Conservation (phyloP, 352 stramenopile species). For the Phytopythium sindhum region DNA sequence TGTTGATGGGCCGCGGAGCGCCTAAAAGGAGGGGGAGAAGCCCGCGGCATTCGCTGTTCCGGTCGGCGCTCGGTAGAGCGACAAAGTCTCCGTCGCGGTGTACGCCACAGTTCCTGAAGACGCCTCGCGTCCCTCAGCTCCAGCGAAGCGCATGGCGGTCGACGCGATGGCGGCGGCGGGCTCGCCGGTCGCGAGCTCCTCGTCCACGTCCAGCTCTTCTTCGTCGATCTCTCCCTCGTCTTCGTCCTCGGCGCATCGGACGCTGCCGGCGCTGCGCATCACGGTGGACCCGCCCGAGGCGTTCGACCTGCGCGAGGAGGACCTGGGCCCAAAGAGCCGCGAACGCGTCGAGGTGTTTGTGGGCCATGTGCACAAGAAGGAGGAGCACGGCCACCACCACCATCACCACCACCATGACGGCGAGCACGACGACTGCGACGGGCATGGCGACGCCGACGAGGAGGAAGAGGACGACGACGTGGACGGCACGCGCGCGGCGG, state of each 20-base stretch:
- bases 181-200: constrained; percentile 11
- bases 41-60: background rate
- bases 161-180: background rate
- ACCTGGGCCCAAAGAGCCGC: constrained; percentile 37
- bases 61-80: background rate
- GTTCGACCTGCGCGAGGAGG: constrained; percentile 39
- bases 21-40: background rate
- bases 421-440: constrained; percentile 12
- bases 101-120: background rate
- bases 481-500: constrained; percentile 24
- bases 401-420: constrained; percentile 7
- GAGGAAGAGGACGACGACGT: constrained; percentile 20
- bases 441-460: constrained; percentile 22
- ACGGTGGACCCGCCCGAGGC: constrained; percentile 23
- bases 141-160: background rate
- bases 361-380: constrained; percentile 1
- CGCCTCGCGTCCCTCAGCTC: background rate
- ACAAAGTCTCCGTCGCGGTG: background rate
- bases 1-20: too few relatives aligned
- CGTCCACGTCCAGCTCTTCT: constrained; percentile 13
- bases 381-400: constrained; percentile 9
- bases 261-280: constrained; percentile 28
- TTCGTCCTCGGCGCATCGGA: constrained; percentile 8
- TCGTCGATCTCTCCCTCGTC: constrained; percentile 8
- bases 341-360: constrained; percentile 23